These are phyloP conservation scores for Desmodesmus armatus DNA, from an alignment of 139 green algal species.

Conservation along the genomic window DNA sequence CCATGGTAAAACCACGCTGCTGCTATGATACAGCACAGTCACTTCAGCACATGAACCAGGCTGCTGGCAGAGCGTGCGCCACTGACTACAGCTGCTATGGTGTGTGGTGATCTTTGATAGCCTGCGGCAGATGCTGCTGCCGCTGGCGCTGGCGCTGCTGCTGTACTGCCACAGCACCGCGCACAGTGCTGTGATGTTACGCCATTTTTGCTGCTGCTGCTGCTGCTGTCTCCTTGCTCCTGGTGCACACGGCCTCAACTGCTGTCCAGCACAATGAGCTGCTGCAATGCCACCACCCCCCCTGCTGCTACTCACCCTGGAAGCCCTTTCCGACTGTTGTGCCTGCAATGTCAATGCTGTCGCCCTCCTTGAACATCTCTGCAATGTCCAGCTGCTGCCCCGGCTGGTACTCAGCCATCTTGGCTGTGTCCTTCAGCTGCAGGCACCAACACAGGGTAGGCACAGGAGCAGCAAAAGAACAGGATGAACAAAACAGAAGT, in stretches of 20 bases:
- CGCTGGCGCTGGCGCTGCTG: neutral
- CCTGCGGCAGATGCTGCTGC: neutral
- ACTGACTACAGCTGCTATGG: too few species aligned
- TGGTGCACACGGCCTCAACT: neutral
- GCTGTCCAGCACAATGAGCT: neutral
- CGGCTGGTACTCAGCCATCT: constrained; percentile 70
- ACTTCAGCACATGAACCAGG: too few species aligned
- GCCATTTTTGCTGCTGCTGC: neutral
- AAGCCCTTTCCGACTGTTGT: constrained; percentile 94
- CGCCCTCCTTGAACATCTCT: constrained; percentile 95
- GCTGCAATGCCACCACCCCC: neutral
- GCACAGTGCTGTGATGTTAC: neutral
- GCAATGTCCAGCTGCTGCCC: constrained; percentile 87
- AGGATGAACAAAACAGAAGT: too few species aligned
- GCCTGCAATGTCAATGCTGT: constrained; percentile 93
- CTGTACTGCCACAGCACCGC: neutral
- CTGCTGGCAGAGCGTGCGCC: too few species aligned
- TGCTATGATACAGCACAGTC: too few species aligned
- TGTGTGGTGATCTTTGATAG: too few species aligned
- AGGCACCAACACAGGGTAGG: neutral
- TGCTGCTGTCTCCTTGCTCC: neutral
- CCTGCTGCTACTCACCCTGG: constrained; percentile 69
- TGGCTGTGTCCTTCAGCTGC: constrained; percentile 72
- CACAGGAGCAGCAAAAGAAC: too few species aligned
- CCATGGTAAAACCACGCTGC: too few species aligned